Base-by-base conservation (phyloP, 2,329 filamentous ascomycete species). In the Huntiella omanensis region DNA sequence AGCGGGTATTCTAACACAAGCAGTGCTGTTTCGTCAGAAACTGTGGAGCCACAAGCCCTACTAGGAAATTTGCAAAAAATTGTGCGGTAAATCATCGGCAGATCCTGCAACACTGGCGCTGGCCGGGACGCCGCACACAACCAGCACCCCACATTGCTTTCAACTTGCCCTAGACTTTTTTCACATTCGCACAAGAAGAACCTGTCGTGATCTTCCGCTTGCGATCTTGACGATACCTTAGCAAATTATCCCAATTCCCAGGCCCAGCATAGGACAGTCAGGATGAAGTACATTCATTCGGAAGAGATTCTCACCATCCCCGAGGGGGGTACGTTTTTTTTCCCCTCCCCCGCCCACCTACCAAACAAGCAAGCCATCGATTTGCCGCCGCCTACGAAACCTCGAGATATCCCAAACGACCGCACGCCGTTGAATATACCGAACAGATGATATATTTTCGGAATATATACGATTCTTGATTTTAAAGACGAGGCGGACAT, bases 231-330 rank as follows among this genome's bases (percentile, higher is more conserved):
- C 46, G 45, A 49, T 46, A 46, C 46, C 38, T 50, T 37, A 36
- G 42, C 46, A 33, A 46, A 48, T 40, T 48, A 49, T 45, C 43
- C 42, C 49, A 46, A 47, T 39, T 41, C 43, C 40, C 47, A 56
- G 56, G 55, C 62, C 59, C 60, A 63, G 65, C 63, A 60, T 62
- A 64, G 62, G 60, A 65, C 65, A 68, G 70, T 71, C 82, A 95
- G 83, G 72, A 96, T 96, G 91, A 92, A 83, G 77, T 96, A 95
- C 84, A 94, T 98, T 74, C 86, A 95, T 78, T 93, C 85, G 64
- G 76, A 88, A 73, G 88, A 98, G 80, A 75, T 77, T 71, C 76
- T 98, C 72, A 77, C 80, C 63, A 85, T 98, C 70, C 91, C 92
- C 63, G 85, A 95, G 69, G 84, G 87, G 75, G 86, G 86, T 94